Evolutionary conservation across 768 basidiomycete species (phyloP).

Genomic region (Austroboletus festivus): DNA sequence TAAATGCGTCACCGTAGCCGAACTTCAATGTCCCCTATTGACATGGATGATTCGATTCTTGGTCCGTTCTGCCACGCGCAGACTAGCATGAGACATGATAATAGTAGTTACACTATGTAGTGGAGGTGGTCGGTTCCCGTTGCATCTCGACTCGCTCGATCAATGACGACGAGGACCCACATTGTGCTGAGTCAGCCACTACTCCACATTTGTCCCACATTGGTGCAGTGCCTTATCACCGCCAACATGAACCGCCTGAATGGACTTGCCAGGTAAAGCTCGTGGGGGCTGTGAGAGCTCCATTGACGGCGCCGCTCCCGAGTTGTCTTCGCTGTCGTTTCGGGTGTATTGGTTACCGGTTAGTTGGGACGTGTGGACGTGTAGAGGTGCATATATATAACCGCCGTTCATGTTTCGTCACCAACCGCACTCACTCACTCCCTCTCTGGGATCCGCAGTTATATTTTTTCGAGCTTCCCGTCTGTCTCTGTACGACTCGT

Average conservation of each 20-base stretch:
- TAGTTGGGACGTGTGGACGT: slow-evolving; percentile 3
- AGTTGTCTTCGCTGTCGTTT: slow-evolving; percentile 13
- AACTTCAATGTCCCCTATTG: slow-evolving; percentile 22
- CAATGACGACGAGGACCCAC: background rate
- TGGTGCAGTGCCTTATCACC: background rate
- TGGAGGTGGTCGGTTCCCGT: background rate
- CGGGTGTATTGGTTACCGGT: slow-evolving; percentile 14
- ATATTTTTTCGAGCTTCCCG: too few species aligned
- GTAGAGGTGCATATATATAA: background rate
- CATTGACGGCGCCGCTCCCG: background rate
- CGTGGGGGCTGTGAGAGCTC: slow-evolving; percentile 17
- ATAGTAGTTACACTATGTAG: too few species aligned
- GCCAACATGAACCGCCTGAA: background rate
- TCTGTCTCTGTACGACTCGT: background rate
- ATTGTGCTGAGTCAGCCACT: background rate
- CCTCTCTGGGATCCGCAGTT: background rate
- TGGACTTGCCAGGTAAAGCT: background rate
- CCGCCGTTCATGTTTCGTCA: slow-evolving; percentile 6
- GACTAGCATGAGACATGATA: background rate
- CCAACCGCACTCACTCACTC: background rate
- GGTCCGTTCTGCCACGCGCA: background rate
- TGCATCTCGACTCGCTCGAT: background rate
- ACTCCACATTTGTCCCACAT: background rate
- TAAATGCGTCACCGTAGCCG: slow-evolving; percentile 6
- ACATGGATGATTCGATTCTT: slow-evolving; percentile 8